Base-by-base conservation (phyloP, 2,329 filamentous ascomycete genomes). In the Talaromyces marneffei region DNA sequence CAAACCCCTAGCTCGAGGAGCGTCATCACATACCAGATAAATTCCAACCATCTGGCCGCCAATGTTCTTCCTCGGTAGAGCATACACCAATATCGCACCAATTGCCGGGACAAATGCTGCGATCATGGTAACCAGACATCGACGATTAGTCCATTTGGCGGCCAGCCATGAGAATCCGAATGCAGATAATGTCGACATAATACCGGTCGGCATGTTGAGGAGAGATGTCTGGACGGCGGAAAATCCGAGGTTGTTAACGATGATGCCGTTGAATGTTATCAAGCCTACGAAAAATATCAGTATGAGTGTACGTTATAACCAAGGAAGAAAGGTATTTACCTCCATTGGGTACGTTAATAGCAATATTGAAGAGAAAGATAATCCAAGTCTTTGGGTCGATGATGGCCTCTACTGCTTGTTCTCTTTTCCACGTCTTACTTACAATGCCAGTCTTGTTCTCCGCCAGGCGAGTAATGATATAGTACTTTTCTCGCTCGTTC, bases 401-500 rank as follows among this genome's bases (percentile, higher is more conserved):
- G 63, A 75, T 56, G 33, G 75, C 65, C 63, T 69, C 67, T 33
- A 65, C n/a, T 18, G 71, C 66, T 65, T 73, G 71, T 3, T 68
- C 54, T 65, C 65, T 66, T 59, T 72, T 71, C 64, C 66, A 72
- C 60, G 68, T 62, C 42, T 67, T 68, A 37, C 67, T 71, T 12
- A 66, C 65, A 40, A 76, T 75, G 5, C 75, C 76, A 1, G 75
- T 78, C 60, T 73, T 70, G 65, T 79, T 77, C 5, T 66, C 69
- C 0, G 72, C 70, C 9, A 76, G 65, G 2, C 75, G 70, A 59
- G 72, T 64, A 18, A 75, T 78, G 40, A 80, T 79, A 59, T 83
- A 71, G 27, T 78, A 76, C 62, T 79, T 77, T 67, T 87, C 83
- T 57, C 80, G 75, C 0, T 78, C 69, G 0, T 75, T 82, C 2